phyloP scores from a whole-genome alignment of 73 alveolate genomes.

The Symbiodinium pilosum region DNA sequence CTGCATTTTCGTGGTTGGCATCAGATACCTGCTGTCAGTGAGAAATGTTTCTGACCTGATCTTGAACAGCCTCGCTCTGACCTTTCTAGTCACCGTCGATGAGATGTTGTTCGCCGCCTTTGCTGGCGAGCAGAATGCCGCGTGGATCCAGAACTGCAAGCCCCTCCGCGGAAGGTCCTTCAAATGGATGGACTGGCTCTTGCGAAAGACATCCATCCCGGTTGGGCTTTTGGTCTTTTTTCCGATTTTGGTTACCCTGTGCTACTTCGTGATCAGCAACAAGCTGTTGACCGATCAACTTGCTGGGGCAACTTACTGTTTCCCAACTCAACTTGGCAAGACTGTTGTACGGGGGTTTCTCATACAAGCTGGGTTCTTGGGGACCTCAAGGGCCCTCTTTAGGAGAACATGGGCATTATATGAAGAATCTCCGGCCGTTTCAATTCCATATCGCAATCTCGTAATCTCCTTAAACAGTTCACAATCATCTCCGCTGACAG shows the following conservation, averaged over 20 bases:
- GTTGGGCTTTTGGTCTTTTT: conserved; percentile 34
- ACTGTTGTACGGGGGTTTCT: too few relatives aligned
- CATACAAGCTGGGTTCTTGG: too few relatives aligned
- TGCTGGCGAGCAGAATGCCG: conserved; percentile 91
- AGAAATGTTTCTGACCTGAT: conserved; percentile 68
- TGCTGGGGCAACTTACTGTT: conserved; percentile 66
- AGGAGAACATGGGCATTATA: too few relatives aligned
- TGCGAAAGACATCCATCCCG: conserved; percentile 34
- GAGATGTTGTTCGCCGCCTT: conserved; percentile 83
- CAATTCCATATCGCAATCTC: too few relatives aligned
- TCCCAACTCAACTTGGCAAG: too few relatives aligned
- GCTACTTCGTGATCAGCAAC: conserved; percentile 27
- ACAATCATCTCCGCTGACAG: too few relatives aligned
- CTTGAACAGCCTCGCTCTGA: conserved; percentile 85
- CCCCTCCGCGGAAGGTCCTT: conserved; percentile 78
- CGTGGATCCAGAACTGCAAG: conserved; percentile 44
- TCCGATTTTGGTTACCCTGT: conserved; percentile 28
- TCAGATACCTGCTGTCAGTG: conserved; percentile 70
- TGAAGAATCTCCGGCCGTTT: too few relatives aligned
- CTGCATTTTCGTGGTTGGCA: conserved; percentile 44
- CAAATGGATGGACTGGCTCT: conserved; percentile 23
- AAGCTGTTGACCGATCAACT: conserved; percentile 21
- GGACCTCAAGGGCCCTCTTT: too few relatives aligned
- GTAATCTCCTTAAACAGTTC: too few relatives aligned
- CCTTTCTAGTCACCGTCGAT: conserved; percentile 70